Percentiles rank a stretch among this genome's conserved stretches.
Conservation (phyloP, 2,329 filamentous ascomycete species). For the Nigrospora sphaerica region DNA sequence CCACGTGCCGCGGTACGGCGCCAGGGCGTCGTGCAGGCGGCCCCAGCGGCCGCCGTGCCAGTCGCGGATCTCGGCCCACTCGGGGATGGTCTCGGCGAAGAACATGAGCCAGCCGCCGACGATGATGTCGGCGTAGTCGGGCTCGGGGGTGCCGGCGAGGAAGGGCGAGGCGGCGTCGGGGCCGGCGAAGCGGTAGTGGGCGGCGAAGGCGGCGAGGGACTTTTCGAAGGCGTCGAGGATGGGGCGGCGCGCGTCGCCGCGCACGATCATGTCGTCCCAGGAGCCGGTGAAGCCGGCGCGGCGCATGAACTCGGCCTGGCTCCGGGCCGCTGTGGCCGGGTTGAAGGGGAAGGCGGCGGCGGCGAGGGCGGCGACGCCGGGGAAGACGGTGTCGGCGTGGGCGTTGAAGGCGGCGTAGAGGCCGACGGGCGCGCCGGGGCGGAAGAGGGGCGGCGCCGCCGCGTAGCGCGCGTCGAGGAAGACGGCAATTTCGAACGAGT, state of each 20-base stretch:
- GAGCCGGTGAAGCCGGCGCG: slow-evolving; percentile 31
- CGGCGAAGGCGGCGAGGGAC: slow-evolving; percentile 11
- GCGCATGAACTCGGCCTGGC: slow-evolving; percentile 38
- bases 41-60: slow-evolving; percentile 17
- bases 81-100: slow-evolving; percentile 5
- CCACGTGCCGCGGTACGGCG: slow-evolving; percentile 10
- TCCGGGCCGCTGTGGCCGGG: slow-evolving; percentile 33
- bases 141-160: slow-evolving; percentile 9
- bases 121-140: slow-evolving; percentile 17
- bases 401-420: slow-evolving; percentile 44
- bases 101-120: slow-evolving; percentile 18
- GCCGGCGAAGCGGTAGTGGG: slow-evolving; percentile 7
- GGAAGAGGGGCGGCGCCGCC: slow-evolving; percentile 29
- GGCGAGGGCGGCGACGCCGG: slow-evolving; percentile 32
- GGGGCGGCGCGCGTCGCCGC: slow-evolving; percentile 11
- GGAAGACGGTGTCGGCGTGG: slow-evolving; percentile 48
- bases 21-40: slow-evolving; percentile 12
- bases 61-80: slow-evolving; percentile 14
- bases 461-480: slow-evolving; percentile 50
- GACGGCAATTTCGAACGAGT: slow-evolving; percentile 59
- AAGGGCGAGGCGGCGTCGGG: slow-evolving; percentile 10
- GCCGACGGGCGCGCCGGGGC: slow-evolving; percentile 8
- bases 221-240: slow-evolving; percentile 4
- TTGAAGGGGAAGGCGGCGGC: slow-evolving; percentile 40
- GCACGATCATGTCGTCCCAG: slow-evolving; percentile 32